Evolutionary conservation across 495 filamentous ascomycete genomes (phyloP), one percentile per base, ranked within the genome.

Genomic region (Parmelia sp.): DNA sequence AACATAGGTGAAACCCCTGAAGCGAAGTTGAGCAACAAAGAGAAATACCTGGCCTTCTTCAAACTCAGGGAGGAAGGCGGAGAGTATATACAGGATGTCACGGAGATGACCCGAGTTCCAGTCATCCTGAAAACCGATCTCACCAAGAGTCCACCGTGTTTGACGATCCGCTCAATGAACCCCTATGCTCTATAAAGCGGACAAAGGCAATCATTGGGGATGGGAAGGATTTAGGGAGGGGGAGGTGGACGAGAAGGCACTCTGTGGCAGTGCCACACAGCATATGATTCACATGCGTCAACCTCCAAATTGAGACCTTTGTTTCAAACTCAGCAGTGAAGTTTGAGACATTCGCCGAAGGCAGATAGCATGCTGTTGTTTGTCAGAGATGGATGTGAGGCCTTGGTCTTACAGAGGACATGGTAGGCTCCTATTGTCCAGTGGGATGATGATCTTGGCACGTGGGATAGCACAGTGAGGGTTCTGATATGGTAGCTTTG

Each of bases 121-220:
- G 90, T 98, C 64, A 96, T 97, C 70, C 77, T 98, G 59, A 98
- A 97, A 86, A 98, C 94, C 40, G 94, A 98, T 77, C 83, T 98
- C 70, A 90, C 83, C 80, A 98, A 97, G 88, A 97, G 94, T 75
- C 94, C 94, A 77, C 94, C 94, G 90, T 98, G 94, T 82, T 79
- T 98, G 72, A 98, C 94, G 10, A 97, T 98, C 73, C 91, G 94
- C 60, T 96, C 94, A 35, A 82, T 98, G 68, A 98, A 98, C 80
- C 94, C 94, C 39, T 98, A 90, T 73, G 94, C 94, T 68, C 83
- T 98, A 64, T 98, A 58, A 45, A 31, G 45, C 15, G 12, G 40
- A 6, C 19, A 19, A 29, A 51, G 3, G 12, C 51, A 37, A 53
- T 21, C 23, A 29, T n/a, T 31, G 27, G 55, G 10, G 21, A n/a